phyloP scores from a whole-genome alignment of 495 filamentous ascomycete genomes.

The Beverwykella pulmonaria region DNA sequence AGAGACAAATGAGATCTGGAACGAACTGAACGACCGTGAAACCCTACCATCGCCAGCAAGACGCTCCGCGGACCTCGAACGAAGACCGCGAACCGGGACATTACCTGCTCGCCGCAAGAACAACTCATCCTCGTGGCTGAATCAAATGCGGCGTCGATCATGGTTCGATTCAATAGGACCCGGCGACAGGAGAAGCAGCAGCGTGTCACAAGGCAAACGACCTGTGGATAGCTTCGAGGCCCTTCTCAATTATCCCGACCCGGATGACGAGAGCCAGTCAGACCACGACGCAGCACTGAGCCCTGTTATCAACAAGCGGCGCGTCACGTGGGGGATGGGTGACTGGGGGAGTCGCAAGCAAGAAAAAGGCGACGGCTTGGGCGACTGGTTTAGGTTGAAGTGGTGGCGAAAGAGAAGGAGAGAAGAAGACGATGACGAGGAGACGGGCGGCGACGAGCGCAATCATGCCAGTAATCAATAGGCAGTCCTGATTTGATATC shows the following conservation, averaged over 20 bases:
- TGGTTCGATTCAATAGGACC: slow-evolving; percentile 33
- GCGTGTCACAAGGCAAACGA: slow-evolving; percentile 27
- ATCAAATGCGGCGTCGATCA: slow-evolving; percentile 33
- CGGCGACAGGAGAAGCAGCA: neutral
- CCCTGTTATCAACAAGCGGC: neutral
- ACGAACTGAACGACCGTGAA: slow-evolving; percentile 45
- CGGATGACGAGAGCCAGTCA: slow-evolving; percentile 28
- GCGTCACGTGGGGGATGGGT: slow-evolving; percentile 16
- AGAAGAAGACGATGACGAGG: slow-evolving; percentile 19
- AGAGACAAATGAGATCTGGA: slow-evolving; percentile 44
- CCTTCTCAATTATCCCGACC: slow-evolving; percentile 14
- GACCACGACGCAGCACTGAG: slow-evolving; percentile 15
- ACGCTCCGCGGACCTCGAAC: slow-evolving; percentile 29
- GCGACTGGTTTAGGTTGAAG: slow-evolving; percentile 40
- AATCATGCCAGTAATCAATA: neutral
- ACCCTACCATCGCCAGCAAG: slow-evolving; percentile 23
- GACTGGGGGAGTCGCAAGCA: slow-evolving; percentile 21
- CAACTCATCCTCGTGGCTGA: slow-evolving; percentile 6
- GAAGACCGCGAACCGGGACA: slow-evolving; percentile 33
- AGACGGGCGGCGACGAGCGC: neutral
- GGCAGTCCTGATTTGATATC: neutral
- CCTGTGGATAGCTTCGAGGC: slow-evolving; percentile 10
- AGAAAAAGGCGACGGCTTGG: slow-evolving; percentile 17
- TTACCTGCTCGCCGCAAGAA: slow-evolving; percentile 28
- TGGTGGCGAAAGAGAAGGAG: slow-evolving; percentile 41